Evolutionary conservation across 73 alveolate genomes (phyloP), one percentile per base, ranked within the genome.

Genomic region (Paraurostyla sp.): DNA sequence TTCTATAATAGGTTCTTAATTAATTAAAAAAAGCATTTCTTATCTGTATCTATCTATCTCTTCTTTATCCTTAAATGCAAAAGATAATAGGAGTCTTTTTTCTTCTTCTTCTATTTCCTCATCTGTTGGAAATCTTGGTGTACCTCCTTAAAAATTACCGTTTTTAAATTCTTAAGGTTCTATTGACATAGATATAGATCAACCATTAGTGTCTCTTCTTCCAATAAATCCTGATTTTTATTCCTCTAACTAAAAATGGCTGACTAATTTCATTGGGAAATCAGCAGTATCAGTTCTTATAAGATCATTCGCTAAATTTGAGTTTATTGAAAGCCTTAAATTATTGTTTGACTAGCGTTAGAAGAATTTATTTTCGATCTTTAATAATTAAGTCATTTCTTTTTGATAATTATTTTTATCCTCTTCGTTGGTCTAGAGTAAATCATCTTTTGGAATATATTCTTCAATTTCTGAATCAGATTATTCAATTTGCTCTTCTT

Each of bases 41-140:
- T 45, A 43, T 45, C 42, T 16, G 32, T 15, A 73, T 50, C 71
- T 40, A 0, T 45, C 87, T 18, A 73, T 73, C 27, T 73, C 87
- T 3, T 73, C 87, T 11, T 16, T 49, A 45, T 73, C 87, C 33
- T 73, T 73, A 30, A 73, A 73, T 1, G 87, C 87, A 45, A 45
- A 73, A 4, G 87, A 32, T 16, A 73, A 27, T 23, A 73, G 59
- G 56, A 73, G 7, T 33, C 42, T 73, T 1, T 25, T 29, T 27
- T 73, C 87, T 27, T 73, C 57, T 73, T 45, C 52, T 45, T 73
- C 87, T 13, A 73, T 73, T 73, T 73, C 87, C 29, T 73, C 87
- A 73, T 73, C 87, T 0, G 87, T 73, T 3, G 87, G 71, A 73
- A 73, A 73, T 23, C 87, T 45, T 0, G 87, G 87, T 25, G 87